Evolutionary conservation across 441 rosid genomes (phyloP), one percentile per base, ranked within the genome.

Genomic region (Erodium texanum): DNA sequence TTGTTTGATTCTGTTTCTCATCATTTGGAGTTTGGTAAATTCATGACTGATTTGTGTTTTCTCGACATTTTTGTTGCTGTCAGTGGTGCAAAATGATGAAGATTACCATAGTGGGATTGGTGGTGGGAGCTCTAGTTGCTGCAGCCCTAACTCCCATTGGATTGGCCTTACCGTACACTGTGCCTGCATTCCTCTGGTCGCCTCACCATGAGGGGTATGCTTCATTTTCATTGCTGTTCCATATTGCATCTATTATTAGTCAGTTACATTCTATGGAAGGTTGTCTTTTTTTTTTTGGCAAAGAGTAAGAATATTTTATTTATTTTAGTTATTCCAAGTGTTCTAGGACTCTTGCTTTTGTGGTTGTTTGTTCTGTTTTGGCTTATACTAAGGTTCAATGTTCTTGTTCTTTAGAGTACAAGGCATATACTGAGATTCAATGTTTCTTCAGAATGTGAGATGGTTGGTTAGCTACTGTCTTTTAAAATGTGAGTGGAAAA

Each of bases 181-280:
- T 73, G 24, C 90, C 96, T 45, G 96, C 93, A 70, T 82, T 89
- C 71, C 80, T 91, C 16, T 91, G 96, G 98, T 88, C 95, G 69
- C 82, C 91, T 19, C 86, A 86, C 72, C 77, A 54, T 65, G 66
- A 75, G 70, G 69, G 15, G 89, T 85, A 81, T 15, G 80, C 27
- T 19, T 27, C 8, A 24, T 12, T 16, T 6, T 19, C 24, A 34
- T 32, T 66, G 32, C 7, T 3, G 67, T 34, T 16, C 24, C 0
- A 65, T 22, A 8, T 48, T 5, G 24, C 66, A 9, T 43, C 1
- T 27, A 16, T 69, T 27, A 16, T 69, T 52, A 1, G 7, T 7
- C 18, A 3, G 22, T 10, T 1, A 12, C 9, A 10, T 0, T 32
- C 32, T 2, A 11, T 27, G 16, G 66, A 64, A 18, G 24, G n/a